Percentiles rank a stretch among this genome's conserved stretches.
Conservation (phyloP, 2,329 filamentous ascomycete species). For the Anthostomella pinea region DNA sequence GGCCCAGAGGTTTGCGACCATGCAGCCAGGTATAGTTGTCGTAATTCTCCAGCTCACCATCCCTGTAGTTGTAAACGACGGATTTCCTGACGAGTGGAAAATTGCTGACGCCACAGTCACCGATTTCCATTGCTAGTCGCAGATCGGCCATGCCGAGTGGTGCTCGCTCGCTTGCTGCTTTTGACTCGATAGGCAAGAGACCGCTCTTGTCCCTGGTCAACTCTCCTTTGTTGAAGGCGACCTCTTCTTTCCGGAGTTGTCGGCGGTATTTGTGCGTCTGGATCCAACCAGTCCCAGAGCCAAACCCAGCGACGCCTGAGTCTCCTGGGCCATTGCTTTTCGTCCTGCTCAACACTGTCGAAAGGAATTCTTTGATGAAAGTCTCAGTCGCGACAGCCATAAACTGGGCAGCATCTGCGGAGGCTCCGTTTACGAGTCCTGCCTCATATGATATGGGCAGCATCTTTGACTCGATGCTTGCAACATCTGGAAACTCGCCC, state of each 20-base stretch:
- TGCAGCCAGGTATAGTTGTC: conserved; percentile 56
- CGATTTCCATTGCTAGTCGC: conserved; percentile 70
- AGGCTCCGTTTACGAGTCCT: conserved; percentile 58
- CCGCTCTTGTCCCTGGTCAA: conserved; percentile 72
- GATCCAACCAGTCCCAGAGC: conserved; percentile 66
- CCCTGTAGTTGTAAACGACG: conserved; percentile 68
- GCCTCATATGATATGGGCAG: conserved; percentile 66
- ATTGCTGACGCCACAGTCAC: conserved; percentile 71
- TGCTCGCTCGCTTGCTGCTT: conserved; percentile 67
- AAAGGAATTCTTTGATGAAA: conserved; percentile 64
- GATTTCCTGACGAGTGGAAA: conserved; percentile 73
- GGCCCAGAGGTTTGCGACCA: conserved; percentile 29
- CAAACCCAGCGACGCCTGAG: conserved; percentile 59
- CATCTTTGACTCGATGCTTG: conserved; percentile 62
- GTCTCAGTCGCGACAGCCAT: conserved; percentile 65
- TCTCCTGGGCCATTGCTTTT: conserved; percentile 63
- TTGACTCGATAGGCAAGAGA: conserved; percentile 76
- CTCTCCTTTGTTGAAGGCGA: conserved; percentile 69
- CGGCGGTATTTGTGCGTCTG: conserved; percentile 76
- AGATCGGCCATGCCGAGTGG: conserved; percentile 77
- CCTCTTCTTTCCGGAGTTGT: conserved; percentile 74
- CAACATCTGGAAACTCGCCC: conserved; percentile 66
- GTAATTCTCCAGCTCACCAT: conserved; percentile 71
- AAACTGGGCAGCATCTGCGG: conserved; percentile 58
- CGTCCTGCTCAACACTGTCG: conserved; percentile 61